A percentile compares a stretch with the other conserved stretches of the same genome.
Conservation (phyloP, 805 yeast genomes). For the Metschnikowia gruessii region DNA sequence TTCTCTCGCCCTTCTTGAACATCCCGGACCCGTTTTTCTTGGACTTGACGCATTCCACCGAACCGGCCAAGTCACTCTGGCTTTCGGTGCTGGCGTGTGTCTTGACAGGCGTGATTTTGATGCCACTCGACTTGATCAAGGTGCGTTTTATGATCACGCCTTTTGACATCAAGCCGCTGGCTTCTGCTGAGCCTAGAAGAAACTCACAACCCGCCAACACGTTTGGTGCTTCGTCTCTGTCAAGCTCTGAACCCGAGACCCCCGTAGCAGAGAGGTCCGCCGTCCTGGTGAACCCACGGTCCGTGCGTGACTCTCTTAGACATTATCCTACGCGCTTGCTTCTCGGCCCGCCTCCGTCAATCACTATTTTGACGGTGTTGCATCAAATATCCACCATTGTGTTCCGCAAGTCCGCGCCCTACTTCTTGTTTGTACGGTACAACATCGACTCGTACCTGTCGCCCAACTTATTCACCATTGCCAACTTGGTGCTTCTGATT, state of each 20-base stretch:
- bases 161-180: conserved; percentile 35
- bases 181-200: neutral
- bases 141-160: conserved; percentile 73
- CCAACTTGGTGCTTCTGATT: conserved; percentile 58
- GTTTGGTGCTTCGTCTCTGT: neutral
- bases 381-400: conserved; percentile 59
- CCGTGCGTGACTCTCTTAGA: conserved; percentile 66
- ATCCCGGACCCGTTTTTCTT: conserved; percentile 88
- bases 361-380: conserved; percentile 49
- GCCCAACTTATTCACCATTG: conserved; percentile 56
- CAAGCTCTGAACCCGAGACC: neutral
- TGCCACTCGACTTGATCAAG: conserved; percentile 80
- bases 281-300: conserved; percentile 42
- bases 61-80: conserved; percentile 63
- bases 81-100: conserved; percentile 71
- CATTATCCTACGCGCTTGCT: conserved; percentile 56
- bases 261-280: neutral
- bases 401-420: conserved; percentile 66
- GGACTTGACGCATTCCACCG: conserved; percentile 76
- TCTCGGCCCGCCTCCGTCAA: conserved; percentile 50
- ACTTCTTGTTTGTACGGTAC: conserved; percentile 53
- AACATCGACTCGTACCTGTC: conserved; percentile 66
- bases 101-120: conserved; percentile 64
- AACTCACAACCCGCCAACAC: neutral
- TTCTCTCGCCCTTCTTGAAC: conserved; percentile 73